phyloP scores from a whole-genome alignment of 2,329 filamentous ascomycete genomes.

The Pestalotiopsis sp. region DNA sequence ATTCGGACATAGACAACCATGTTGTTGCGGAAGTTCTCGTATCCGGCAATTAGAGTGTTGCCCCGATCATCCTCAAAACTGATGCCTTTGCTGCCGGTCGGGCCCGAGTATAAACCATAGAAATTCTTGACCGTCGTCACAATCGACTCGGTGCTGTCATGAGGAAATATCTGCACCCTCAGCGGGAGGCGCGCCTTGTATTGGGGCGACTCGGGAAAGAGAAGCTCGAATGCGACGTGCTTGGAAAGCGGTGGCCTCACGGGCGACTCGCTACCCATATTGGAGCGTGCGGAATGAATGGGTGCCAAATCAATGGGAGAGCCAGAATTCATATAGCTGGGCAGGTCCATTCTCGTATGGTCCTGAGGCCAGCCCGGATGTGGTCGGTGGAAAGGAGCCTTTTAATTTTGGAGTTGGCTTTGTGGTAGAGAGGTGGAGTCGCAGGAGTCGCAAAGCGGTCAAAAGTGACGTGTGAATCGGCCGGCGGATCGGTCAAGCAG shows the following conservation, averaged over 20 bases:
- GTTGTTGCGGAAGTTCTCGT: slow-evolving; percentile 91
- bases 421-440: neutral
- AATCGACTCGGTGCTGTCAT: slow-evolving; percentile 97
- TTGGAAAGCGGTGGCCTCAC: slow-evolving; percentile 58
- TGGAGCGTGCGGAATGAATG: slow-evolving; percentile 37
- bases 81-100: slow-evolving; percentile 72
- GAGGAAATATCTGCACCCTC: slow-evolving; percentile 87
- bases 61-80: slow-evolving; percentile 92
- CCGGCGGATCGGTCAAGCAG: slow-evolving; percentile 4
- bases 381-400: slow-evolving; percentile 1
- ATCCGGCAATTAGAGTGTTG: slow-evolving; percentile 89
- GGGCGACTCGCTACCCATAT: slow-evolving; percentile 48
- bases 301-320: slow-evolving; percentile 42
- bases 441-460: slow-evolving; percentile 8
- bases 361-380: neutral
- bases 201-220: slow-evolving; percentile 68
- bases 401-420: neutral
- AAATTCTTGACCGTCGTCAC: slow-evolving; percentile 99
- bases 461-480: slow-evolving; percentile 11
- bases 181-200: slow-evolving; percentile 78
- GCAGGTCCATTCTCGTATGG: slow-evolving; percentile 29
- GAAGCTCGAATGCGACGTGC: slow-evolving; percentile 78
- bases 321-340: slow-evolving; percentile 46
- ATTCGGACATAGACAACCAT: slow-evolving; percentile 94
- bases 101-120: slow-evolving; percentile 87